Conservation (phyloP, 768 basidiomycete species). For the Leccinum sublutescens region DNA sequence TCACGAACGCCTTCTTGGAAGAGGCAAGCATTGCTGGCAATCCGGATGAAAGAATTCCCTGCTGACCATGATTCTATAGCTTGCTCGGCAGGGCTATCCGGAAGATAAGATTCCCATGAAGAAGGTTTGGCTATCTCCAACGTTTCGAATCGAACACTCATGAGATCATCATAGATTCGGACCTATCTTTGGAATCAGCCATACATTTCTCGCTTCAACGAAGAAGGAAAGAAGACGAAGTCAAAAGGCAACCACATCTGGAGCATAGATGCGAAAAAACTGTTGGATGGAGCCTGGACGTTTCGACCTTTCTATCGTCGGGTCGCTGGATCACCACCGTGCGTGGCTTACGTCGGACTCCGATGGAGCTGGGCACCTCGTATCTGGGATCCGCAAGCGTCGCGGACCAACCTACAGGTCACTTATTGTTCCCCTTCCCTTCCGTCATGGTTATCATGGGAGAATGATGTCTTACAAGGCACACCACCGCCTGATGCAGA, state of each 20-base stretch:
- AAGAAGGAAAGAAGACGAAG: slow-evolving; percentile 98
- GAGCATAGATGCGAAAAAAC: slow-evolving; percentile 95
- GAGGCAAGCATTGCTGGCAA: slow-evolving; percentile 50
- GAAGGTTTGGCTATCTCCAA: slow-evolving; percentile 56
- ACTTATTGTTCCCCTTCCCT: slow-evolving; percentile 76
- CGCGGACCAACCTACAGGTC: slow-evolving; percentile 76
- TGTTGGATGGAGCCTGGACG: slow-evolving; percentile 71
- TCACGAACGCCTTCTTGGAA: slow-evolving; percentile 94
- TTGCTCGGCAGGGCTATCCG: slow-evolving; percentile 80
- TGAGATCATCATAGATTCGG: slow-evolving; percentile 58
- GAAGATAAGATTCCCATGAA: slow-evolving; percentile 97
- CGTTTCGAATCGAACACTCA: slow-evolving; percentile 10
- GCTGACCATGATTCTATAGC: slow-evolving; percentile 41
- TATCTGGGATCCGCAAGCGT: slow-evolving; percentile 95
- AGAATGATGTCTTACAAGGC: slow-evolving; percentile 78
- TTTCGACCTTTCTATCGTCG: slow-evolving; percentile 88
- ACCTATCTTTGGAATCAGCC: slow-evolving; percentile 96
- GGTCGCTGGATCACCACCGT: slow-evolving; percentile 79
- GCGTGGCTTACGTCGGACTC: slow-evolving; percentile 77
- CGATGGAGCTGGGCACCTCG: slow-evolving; percentile 90
- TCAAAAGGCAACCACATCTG: slow-evolving; percentile 99
- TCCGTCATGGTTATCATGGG: slow-evolving; percentile 89
- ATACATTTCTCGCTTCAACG: slow-evolving; percentile 95
- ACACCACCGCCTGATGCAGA: slow-evolving; percentile 75
- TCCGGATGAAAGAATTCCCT: slow-evolving; percentile 3